Evolutionary conservation across 2,329 filamentous ascomycete species (phyloP).

Genomic region (Pseudopyrenochaeta lycopersici): DNA sequence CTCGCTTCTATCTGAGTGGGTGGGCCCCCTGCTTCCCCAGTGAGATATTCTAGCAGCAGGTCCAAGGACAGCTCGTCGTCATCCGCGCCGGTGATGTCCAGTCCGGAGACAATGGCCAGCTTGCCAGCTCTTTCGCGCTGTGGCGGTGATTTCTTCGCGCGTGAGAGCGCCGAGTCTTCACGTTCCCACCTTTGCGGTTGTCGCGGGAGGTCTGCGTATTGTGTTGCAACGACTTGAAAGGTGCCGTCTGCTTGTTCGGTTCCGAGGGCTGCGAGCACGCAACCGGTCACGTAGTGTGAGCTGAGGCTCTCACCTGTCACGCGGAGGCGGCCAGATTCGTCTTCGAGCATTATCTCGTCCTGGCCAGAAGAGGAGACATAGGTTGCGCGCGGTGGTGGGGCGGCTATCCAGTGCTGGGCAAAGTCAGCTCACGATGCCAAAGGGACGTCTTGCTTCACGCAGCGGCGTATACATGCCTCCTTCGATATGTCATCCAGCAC

Average conservation of each 20-base stretch:
- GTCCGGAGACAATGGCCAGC: constrained; percentile 87
- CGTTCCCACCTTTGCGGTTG: constrained; percentile 84
- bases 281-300: constrained; percentile 84
- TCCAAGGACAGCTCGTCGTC: constrained; percentile 79
- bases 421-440: constrained; percentile 10
- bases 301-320: constrained; percentile 76
- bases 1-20: constrained; percentile 67
- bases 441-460: too few species aligned
- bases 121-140: constrained; percentile 66
- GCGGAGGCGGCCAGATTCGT: constrained; percentile 89
- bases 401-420: constrained; percentile 83
- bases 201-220: constrained; percentile 83
- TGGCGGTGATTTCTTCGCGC: constrained; percentile 47
- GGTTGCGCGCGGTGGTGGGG: constrained; percentile 77
- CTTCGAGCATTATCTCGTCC: constrained; percentile 85
- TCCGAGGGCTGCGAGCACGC: constrained; percentile 92
- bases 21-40: constrained; percentile 78
- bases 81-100: constrained; percentile 80
- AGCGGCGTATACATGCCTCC: constrained; percentile 66
- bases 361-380: constrained; percentile 73
- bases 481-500: constrained; percentile 95
- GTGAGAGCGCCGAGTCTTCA: constrained; percentile 58
- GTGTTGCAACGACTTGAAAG: constrained; percentile 90
- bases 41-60: constrained; percentile 84
- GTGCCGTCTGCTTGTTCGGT: constrained; percentile 93